These are phyloP conservation scores for Monosporozyma servazzii DNA, from an alignment of 805 yeast species.

Conservation along the genomic window DNA sequence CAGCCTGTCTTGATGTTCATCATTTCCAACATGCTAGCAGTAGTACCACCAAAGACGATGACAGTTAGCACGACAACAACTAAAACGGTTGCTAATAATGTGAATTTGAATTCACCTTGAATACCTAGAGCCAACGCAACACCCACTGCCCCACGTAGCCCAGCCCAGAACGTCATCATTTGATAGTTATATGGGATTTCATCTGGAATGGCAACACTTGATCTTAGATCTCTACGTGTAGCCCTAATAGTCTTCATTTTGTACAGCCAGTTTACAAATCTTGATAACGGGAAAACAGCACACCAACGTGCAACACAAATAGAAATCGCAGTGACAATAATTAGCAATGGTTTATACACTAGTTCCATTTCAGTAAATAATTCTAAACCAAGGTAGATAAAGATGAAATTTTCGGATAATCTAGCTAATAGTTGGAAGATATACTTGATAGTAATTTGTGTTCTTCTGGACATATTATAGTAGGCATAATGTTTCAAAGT, in stretches of 20 bases:
- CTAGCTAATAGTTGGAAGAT: constrained; percentile 92
- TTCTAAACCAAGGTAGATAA: constrained; percentile 88
- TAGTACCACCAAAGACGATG: constrained; percentile 94
- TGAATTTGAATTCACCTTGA: constrained; percentile 85
- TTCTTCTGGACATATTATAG: constrained; percentile 92
- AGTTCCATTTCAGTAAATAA: constrained; percentile 92
- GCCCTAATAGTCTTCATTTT: constrained; percentile 46
- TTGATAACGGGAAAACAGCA: constrained; percentile 90
- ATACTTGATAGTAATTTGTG: constrained; percentile 93
- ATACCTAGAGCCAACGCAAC: constrained; percentile 97
- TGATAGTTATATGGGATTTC: constrained; percentile 94
- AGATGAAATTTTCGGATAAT: constrained; percentile 90
- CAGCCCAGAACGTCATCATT: constrained; percentile 99
- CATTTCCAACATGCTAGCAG: constrained; percentile 95
- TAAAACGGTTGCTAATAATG: constrained; percentile 85
- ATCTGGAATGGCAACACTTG: constrained; percentile 44
- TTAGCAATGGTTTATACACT: constrained; percentile 86
- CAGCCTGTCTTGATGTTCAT: constrained; percentile 89
- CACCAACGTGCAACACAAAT: constrained; percentile 95
- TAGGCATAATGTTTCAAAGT: constrained; percentile 95
- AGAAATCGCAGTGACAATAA: constrained; percentile 80
- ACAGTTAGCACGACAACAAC: constrained; percentile 96
- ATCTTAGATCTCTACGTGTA: constrained; percentile 10
- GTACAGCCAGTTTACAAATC: constrained; percentile 70
- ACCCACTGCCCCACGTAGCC: constrained; percentile 97